Base-by-base conservation (phyloP, 1,284 basidiomycete species). In the Lignosus rhinocerotis region DNA sequence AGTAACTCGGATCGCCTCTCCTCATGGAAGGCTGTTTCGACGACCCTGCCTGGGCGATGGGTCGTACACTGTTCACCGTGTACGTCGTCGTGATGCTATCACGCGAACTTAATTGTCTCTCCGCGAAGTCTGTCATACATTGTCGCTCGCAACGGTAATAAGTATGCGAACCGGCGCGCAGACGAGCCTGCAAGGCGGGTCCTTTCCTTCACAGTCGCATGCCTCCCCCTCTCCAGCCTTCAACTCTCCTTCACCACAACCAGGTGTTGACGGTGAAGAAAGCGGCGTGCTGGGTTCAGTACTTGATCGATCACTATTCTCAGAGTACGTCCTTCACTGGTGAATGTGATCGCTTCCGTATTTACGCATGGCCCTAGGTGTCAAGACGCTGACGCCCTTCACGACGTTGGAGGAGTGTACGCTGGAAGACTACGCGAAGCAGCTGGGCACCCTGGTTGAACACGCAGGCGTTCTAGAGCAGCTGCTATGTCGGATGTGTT, bases 201-300 rank as follows among this genome's bases (percentile, higher is more conserved):
- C 49, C 62, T 51, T 64, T 53, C 62, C 57, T 61, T 56, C 56
- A 64, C 53, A 51, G 58, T 48, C 31, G 38, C 47, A 54, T 58
- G 58, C 36, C 53, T 53, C 49, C 44, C 56, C 44, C 38, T 38
- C 46, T 44, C 54, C 51, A 41, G 42, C 38, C 38, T 43, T 38
- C 55, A 3, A 30, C 41, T 21, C 33, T 47, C 48, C 48, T 55
- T 56, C 51, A 51, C 57, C 55, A 25, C 17, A 42, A 34, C 51
- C 57, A 57, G 52, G 55, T 45, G 59, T 64, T 61, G 62, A 57
- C 57, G 53, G 58, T 36, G 34, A 34, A 48, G 16, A 60, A 61
- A 42, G 59, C 62, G 38, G 53, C 45, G 31, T 52, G 52, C 36
- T 59, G 62, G 57, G 46, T 59, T 16, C 38, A 53, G 33, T 32